Evolutionary conservation across 2,329 filamentous ascomycete genomes (phyloP), one percentile per base, ranked within the genome.

Genomic region (Colletotrichum simmondsii): DNA sequence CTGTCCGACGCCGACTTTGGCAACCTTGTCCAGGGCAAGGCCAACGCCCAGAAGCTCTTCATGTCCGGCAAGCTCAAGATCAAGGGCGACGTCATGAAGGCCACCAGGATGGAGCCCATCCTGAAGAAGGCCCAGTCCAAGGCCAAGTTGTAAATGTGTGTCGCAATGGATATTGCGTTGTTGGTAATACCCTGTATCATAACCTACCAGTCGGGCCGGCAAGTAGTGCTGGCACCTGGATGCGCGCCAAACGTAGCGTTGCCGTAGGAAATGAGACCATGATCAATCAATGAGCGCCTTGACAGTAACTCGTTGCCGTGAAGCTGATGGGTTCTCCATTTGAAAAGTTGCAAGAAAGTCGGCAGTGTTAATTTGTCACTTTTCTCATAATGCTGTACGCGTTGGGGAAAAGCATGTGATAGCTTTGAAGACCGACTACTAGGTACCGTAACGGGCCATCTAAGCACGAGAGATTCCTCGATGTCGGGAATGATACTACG

Each of bases 21-120:
- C 76, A 92, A 93, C 82, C 90, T 99, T 76, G 92, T 97, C 67
- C 80, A 88, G 49, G 97, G 97, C 81, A 95, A 97, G 87, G 95
- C 94, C 78, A 98, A 98, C 81, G 95, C 97, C 70, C 97, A 99
- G 89, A 92, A 92, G 78, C 87, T 99, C 76, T 98, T 98, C 87
- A 98, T 99, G 96, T 91, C 91, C n/a, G 97, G 97, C 79, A 98
- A 98, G 89, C 89, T 99, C 81, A 99, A 98, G 93, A 91, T 98
- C 82, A 97, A 95, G 91, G 97, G 97, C 75, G 95, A 98, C 83
- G 92, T 98, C 74, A 98, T 98, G 96, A 98, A 98, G 91, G 94
- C 97, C 49, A 98, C 95, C 73, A 98, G 97, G 92, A 91, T 98
- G 85, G 95, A 98, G 85, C 94, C 95, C 53, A 93, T 98, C 79